Evolutionary conservation across 106 monocot genomes (phyloP).

Genomic region (Allium cepa): DNA sequence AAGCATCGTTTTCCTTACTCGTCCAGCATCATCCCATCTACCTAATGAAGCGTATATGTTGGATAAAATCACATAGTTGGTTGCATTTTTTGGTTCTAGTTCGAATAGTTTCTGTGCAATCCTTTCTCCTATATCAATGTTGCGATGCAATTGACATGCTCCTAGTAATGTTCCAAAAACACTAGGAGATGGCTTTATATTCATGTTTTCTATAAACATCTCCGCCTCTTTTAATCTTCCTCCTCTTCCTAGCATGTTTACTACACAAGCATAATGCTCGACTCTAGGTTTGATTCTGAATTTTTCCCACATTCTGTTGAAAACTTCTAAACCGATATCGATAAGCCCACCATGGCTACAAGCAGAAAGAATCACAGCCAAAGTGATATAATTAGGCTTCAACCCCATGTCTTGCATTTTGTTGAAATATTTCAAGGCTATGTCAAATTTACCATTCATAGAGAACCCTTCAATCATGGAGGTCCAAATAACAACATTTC

Average conservation of each 20-base stretch:
- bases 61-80: constrained; percentile 42
- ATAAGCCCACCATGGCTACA: constrained; percentile 49
- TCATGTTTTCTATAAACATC: constrained; percentile 27
- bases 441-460: constrained; percentile 20
- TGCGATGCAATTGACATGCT: constrained; percentile 41
- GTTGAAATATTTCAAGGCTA: constrained; percentile 23
- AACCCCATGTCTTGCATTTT: constrained; percentile 22
- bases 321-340: constrained; percentile 26
- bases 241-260: constrained; percentile 36
- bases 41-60: constrained; percentile 37
- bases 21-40: constrained; percentile 38
- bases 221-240: constrained; percentile 41
- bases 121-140: constrained; percentile 36
- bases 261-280: constrained; percentile 42
- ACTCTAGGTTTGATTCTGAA: constrained; percentile 22
- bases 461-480: constrained; percentile 54
- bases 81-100: constrained; percentile 31
- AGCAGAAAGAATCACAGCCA: constrained; percentile 36
- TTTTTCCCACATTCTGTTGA: constrained; percentile 31
- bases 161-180: constrained; percentile 41
- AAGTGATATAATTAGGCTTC: constrained; percentile 31
- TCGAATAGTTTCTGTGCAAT: constrained; percentile 26
- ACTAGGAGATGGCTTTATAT: constrained; percentile 18
- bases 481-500: constrained; percentile 38
- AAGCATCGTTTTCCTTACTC: constrained; percentile 24